Conservation (phyloP, 2,329 filamentous ascomycete genomes). For the Ophiostoma tasmaniense region DNA sequence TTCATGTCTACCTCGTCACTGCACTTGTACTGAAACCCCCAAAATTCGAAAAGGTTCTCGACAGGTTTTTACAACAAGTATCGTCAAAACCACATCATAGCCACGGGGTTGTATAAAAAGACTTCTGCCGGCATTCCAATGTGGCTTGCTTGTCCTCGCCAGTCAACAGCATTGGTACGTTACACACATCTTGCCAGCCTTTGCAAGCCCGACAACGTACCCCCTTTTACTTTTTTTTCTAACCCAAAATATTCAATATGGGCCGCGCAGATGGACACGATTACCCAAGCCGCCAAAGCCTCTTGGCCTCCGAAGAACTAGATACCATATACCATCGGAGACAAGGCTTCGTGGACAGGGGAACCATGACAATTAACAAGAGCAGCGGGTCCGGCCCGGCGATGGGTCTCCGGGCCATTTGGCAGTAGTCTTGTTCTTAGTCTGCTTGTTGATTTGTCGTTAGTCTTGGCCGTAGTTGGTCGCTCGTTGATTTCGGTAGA, state of each 20-base stretch:
- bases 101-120: background rate
- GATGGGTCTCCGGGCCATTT: background rate
- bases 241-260: background rate
- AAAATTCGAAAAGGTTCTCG: no score
- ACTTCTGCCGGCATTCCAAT: background rate
- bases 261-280: slow-evolving; percentile 12
- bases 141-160: background rate
- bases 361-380: background rate
- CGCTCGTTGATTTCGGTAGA: background rate
- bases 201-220: background rate
- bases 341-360: background rate
- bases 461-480: background rate
- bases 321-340: background rate
- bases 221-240: background rate
- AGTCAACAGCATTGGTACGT: background rate
- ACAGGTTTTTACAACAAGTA: background rate
- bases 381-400: background rate
- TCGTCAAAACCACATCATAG: background rate
- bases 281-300: slow-evolving; percentile 6
- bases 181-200: background rate
- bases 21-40: background rate
- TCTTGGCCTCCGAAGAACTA: background rate
- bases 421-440: background rate
- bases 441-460: background rate
- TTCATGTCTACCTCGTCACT: background rate